Evolutionary conservation across 176 grass and related monocot species (phyloP).

Genomic region (Poa annua): DNA sequence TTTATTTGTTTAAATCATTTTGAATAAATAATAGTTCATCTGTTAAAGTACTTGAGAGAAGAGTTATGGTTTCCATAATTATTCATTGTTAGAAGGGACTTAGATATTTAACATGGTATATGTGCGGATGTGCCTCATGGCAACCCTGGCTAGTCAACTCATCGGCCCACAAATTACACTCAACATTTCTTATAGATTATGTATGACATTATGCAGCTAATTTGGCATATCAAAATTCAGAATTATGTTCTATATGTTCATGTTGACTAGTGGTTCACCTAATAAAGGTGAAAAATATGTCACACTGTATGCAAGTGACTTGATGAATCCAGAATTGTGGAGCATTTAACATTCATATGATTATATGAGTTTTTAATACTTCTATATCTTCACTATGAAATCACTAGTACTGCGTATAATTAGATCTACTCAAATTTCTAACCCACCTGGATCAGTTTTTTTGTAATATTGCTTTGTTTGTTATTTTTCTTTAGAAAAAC

Average conservation of each 20-base stretch:
- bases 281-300: conserved; percentile 25
- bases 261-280: conserved; percentile 15
- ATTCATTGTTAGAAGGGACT: background rate
- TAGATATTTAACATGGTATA: background rate
- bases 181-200: background rate
- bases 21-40: background rate
- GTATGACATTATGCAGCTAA: background rate
- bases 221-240: conserved; percentile 18
- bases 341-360: conserved; percentile 5
- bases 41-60: conserved; percentile 16
- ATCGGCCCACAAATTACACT: conserved; percentile 16
- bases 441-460: background rate
- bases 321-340: conserved; percentile 20
- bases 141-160: background rate
- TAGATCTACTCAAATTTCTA: conserved; percentile 12
- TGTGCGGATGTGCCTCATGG: background rate
- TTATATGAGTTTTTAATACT: background rate
- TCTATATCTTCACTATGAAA: conserved; percentile 1
- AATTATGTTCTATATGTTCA: conserved; percentile 3
- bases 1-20: background rate
- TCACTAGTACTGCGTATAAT: conserved; percentile 5
- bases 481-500: background rate
- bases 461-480: background rate
- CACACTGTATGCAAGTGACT: background rate
- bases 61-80: conserved; percentile 1